phyloP scores from a whole-genome alignment of 305 asterid genomes.

The Andrographis paniculata region DNA sequence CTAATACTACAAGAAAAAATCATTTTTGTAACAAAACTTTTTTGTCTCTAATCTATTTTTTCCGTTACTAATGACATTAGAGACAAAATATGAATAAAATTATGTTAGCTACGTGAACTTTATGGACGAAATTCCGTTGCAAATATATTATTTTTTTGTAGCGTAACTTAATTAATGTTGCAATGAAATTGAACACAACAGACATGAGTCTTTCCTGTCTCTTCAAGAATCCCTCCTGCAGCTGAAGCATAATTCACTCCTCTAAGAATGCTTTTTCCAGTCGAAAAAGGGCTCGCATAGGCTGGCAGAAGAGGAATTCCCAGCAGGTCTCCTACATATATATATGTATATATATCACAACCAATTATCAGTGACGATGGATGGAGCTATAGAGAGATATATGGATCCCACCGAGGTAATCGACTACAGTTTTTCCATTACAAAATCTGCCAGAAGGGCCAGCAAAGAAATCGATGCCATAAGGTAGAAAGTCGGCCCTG shows the following conservation, averaged over 20 bases:
- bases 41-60: too few relatives aligned
- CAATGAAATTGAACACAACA: too few relatives aligned
- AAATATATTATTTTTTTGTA: too few relatives aligned
- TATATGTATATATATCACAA: neutral
- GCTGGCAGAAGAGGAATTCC: constrained; percentile 46
- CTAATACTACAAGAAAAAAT: too few relatives aligned
- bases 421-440: constrained; percentile 46
- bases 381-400: too few relatives aligned
- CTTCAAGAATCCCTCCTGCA: constrained; percentile 71
- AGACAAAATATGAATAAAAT: too few relatives aligned
- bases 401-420: constrained; percentile 50
- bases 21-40: too few relatives aligned
- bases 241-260: constrained; percentile 85
- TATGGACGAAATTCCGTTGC: neutral
- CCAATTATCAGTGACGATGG: neutral
- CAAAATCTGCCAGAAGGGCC: constrained; percentile 60
- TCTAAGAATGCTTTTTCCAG: constrained; percentile 21
- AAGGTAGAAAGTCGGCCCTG: constrained; percentile 50
- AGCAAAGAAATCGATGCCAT: constrained; percentile 37
- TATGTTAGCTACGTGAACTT: too few relatives aligned
- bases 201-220: constrained; percentile 57
- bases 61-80: too few relatives aligned
- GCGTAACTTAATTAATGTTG: too few relatives aligned
- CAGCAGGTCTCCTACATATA: constrained; percentile 35
- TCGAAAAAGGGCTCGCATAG: constrained; percentile 30